Conservation (phyloP, 1,284 basidiomycete genomes). For the Ceratobasidium theobromae region DNA sequence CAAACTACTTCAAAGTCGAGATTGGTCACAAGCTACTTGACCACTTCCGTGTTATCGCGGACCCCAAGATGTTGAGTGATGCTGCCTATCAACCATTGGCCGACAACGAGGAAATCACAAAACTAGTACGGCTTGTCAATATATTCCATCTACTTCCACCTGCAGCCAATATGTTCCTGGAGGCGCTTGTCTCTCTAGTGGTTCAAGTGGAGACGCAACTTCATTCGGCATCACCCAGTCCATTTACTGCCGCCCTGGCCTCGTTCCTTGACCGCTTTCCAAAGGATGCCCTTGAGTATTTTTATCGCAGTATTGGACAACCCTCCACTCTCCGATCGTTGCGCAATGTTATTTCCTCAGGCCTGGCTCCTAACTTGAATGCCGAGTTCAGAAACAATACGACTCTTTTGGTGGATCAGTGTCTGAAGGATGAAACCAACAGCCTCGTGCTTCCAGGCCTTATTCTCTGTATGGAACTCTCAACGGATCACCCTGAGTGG, state of each 20-base stretch:
- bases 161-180: conserved; percentile 90
- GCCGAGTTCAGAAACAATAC: conserved; percentile 72
- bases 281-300: conserved; percentile 79
- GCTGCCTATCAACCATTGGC: conserved; percentile 77
- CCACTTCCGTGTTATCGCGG: conserved; percentile 89
- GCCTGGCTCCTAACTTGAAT: conserved; percentile 73
- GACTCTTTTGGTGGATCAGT: conserved; percentile 59
- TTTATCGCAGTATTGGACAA: conserved; percentile 77
- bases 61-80: conserved; percentile 78
- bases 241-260: conserved; percentile 92
- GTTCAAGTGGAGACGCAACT: conserved; percentile 94
- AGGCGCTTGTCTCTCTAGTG: conserved; percentile 81
- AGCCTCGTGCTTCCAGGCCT: conserved; percentile 67
- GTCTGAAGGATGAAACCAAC: conserved; percentile 59
- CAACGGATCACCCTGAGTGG: conserved; percentile 69
- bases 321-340: conserved; percentile 77
- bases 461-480: conserved; percentile 76
- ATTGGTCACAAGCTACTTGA: conserved; percentile 97
- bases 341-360: conserved; percentile 76
- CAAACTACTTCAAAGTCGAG: conserved; percentile 99
- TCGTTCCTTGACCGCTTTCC: conserved; percentile 93
- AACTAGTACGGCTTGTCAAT: conserved; percentile 91
- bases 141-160: conserved; percentile 96
- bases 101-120: conserved; percentile 90
- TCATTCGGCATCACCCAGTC: conserved; percentile 85